These are phyloP conservation scores for Agroathelia rolfsii DNA, from an alignment of 1,284 basidiomycete genomes.

Conservation along the genomic window DNA sequence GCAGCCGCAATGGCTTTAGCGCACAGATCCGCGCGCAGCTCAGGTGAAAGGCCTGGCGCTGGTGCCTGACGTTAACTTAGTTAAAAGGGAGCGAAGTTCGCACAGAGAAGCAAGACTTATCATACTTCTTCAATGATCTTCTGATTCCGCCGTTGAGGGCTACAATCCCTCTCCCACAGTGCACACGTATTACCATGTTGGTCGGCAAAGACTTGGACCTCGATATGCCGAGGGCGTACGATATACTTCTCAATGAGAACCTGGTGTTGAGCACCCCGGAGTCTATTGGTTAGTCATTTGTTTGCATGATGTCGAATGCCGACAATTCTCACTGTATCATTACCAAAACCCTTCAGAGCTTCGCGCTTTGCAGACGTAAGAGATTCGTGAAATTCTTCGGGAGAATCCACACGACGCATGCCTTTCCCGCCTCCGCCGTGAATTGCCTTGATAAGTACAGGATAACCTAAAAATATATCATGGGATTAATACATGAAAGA, in stretches of 20 bases:
- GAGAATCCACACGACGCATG: conserved; percentile 83
- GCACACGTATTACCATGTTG: conserved; percentile 68
- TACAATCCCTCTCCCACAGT: conserved; percentile 91
- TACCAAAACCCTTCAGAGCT: conserved; percentile 78
- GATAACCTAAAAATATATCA: conserved; percentile 49
- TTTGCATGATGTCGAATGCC: no score
- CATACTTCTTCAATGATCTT: conserved; percentile 94
- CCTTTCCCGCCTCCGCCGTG: conserved; percentile 97
- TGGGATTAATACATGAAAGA: neutral
- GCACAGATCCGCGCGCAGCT: conserved; percentile 72
- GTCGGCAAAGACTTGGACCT: conserved; percentile 89
- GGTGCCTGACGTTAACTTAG: conserved; percentile 54
- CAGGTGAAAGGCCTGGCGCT: conserved; percentile 74
- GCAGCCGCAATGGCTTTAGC: conserved; percentile 88
- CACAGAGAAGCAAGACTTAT: conserved; percentile 16
- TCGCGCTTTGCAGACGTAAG: conserved; percentile 82
- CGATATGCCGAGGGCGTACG: conserved; percentile 75
- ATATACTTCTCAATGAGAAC: conserved; percentile 83
- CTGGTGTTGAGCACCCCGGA: no score
- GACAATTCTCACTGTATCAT: conserved; percentile 81
- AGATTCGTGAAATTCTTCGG: conserved; percentile 65
- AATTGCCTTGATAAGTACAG: conserved; percentile 90
- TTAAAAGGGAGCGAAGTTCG: conserved; percentile 1
- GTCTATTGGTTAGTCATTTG: no score
- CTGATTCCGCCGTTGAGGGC: conserved; percentile 88